Evolutionary conservation across 331 rosid genomes (phyloP).

Genomic region (Pyrus hybrid): DNA sequence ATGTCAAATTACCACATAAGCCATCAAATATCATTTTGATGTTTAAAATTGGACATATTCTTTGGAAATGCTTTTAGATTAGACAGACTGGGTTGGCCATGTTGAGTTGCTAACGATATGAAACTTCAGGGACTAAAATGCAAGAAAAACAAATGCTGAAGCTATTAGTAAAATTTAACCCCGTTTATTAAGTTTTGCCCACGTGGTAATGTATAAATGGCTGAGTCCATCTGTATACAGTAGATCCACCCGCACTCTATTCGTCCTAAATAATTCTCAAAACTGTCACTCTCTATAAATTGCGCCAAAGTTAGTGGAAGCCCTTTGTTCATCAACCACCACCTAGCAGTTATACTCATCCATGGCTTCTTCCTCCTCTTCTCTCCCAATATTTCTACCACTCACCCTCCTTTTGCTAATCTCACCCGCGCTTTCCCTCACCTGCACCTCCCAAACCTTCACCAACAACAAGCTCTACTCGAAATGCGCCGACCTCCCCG

Average conservation of each 20-base stretch:
- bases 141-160: too few relatives aligned
- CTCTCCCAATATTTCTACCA: not conserved
- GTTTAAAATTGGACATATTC: too few relatives aligned
- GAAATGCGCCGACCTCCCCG: conserved; percentile 57
- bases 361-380: conserved; percentile 26
- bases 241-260: too few relatives aligned
- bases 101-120: too few relatives aligned
- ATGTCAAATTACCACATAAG: too few relatives aligned
- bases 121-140: too few relatives aligned
- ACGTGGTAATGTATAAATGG: not conserved
- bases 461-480: conserved; percentile 28
- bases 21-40: too few relatives aligned
- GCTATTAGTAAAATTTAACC: too few relatives aligned
- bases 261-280: not conserved
- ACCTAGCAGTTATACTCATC: not conserved
- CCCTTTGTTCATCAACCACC: not conserved
- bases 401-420: not conserved
- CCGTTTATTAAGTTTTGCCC: not conserved
- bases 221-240: too few relatives aligned
- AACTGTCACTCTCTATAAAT: not conserved
- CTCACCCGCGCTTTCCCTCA: conserved; percentile 25
- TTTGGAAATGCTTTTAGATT: too few relatives aligned
- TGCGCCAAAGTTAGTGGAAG: not conserved
- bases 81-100: too few relatives aligned
- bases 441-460: conserved; percentile 48